Evolutionary conservation across 73 alveolate genomes (phyloP), one percentile per base, ranked within the genome.

Genomic region (Paramecium sexaurelia): DNA sequence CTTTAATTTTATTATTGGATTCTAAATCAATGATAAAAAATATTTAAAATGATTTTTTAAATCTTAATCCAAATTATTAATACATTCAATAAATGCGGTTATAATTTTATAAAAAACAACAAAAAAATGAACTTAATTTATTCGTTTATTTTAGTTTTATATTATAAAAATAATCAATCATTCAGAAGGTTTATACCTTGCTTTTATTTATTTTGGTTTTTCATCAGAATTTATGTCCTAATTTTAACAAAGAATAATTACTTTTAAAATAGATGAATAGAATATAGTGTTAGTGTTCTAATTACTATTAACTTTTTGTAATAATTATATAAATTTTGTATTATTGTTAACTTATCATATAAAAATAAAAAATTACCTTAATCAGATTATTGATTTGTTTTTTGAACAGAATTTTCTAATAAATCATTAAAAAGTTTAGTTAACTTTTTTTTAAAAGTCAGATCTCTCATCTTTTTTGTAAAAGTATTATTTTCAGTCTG

Each of bases 151-250:
- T 47, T 47, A 47, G 66, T 47, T 47, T n/a, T 47, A 11, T 51
- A 15, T 51, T n/a, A 33, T 20, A 13, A 41, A 41, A 5, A 17
- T 22, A 15, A 24, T 61, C 10, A 15, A 24, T 61, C 83, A 61
- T 19, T 61, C 83, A 9, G 39, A 61, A 61, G 83, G 47, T 27
- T 61, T 61, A 61, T 61, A 61, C 4, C n/a, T 61, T 2, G 83
- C 8, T 61, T 71, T 71, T 37, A 32, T 32, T 71, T 32, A 37
- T 35, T 71, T 71, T 1, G 56, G 56, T 40, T 78, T 78, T 41
- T 78, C 90, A 29, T 78, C 90, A 22, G 68, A 78, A 22, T 43
- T 43, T 7, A 78, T 78, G 24, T 78, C 87, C 87, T 73, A 36
- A 20, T 33, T 1, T 35, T 15, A 7, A 73, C 15, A 11, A 8